Conservation (phyloP, 2,329 filamentous ascomycete species). For the Didymella segeticola region DNA sequence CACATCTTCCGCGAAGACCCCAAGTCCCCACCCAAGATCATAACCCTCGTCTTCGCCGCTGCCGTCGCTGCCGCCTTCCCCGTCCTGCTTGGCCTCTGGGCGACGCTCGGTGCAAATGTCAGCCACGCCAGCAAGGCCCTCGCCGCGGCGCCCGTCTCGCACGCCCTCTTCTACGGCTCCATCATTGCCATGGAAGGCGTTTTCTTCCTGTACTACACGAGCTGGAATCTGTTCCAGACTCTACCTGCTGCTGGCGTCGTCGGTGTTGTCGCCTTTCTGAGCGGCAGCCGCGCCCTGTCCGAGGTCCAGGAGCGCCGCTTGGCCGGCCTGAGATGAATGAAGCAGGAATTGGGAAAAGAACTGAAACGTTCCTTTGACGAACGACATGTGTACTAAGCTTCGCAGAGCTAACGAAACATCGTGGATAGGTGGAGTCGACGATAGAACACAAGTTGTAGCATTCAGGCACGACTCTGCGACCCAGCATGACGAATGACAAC, state of each 20-base stretch:
- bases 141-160: constrained; percentile 76
- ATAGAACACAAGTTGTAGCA: too few relatives aligned
- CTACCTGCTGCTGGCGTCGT: constrained; percentile 76
- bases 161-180: constrained; percentile 84
- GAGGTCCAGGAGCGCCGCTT: constrained; percentile 91
- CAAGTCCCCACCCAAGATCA: constrained; percentile 77
- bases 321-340: constrained; percentile 67
- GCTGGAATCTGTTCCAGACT: constrained; percentile 90
- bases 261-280: constrained; percentile 77
- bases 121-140: constrained; percentile 79
- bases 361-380: too few relatives aligned
- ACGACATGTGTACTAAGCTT: too few relatives aligned
- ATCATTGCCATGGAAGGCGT: constrained; percentile 86
- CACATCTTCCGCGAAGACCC: constrained; percentile 87
- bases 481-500: too few relatives aligned
- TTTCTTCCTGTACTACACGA: constrained; percentile 93
- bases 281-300: constrained; percentile 85
- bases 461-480: too few relatives aligned
- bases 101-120: constrained; percentile 80
- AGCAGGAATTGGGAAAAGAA: neutral
- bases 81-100: constrained; percentile 75
- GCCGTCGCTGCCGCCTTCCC: constrained; percentile 78
- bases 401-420: too few relatives aligned
- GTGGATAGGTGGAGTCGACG: too few relatives aligned
- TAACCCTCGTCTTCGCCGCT: constrained; percentile 78